These are phyloP conservation scores for Globisporangium alternatum DNA, from an alignment of 352 stramenopile genomes.

Conservation along the genomic window DNA sequence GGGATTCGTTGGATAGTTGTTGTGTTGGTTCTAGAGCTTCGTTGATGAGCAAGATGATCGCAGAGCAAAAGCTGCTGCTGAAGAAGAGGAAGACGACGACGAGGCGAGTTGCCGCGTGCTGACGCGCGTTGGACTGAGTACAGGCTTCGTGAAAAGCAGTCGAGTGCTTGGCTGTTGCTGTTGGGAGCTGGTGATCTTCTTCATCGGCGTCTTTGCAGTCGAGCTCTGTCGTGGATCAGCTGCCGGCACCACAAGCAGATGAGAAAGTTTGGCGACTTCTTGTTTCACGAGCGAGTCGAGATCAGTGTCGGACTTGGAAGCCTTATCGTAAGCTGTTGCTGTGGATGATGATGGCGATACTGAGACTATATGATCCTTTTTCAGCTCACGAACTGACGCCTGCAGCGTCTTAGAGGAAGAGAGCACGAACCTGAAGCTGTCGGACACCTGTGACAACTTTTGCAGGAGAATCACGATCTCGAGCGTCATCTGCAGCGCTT, in stretches of 20 bases:
- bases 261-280: neutral
- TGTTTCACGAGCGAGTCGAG: slow-evolving; percentile 11
- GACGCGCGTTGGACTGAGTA: neutral
- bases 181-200: neutral
- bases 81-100: neutral
- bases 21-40: neutral
- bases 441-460: neutral
- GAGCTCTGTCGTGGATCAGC: neutral
- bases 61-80: neutral
- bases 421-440: neutral
- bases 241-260: neutral
- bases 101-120: neutral
- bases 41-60: neutral
- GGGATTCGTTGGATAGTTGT: neutral
- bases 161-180: neutral
- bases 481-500: slow-evolving; percentile 3
- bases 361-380: neutral
- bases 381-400: neutral
- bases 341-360: neutral
- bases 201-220: neutral
- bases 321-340: neutral
- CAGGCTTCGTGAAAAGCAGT: neutral
- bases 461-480: neutral
- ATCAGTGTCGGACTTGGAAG: neutral
- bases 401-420: neutral